phyloP scores from a whole-genome alignment of 805 yeast species.

The Ogataea degrootiae region DNA sequence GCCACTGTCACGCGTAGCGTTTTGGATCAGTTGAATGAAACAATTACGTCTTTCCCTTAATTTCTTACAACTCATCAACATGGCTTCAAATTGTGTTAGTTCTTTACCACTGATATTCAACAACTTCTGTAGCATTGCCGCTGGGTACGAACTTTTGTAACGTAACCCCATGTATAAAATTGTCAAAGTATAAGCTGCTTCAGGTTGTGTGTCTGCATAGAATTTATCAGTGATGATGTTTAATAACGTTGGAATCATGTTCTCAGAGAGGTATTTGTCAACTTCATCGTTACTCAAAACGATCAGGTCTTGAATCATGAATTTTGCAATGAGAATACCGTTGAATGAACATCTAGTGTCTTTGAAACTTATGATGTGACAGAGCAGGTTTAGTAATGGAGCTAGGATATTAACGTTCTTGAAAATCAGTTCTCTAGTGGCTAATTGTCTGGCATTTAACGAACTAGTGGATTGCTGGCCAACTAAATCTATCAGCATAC shows the following conservation, averaged over 20 bases:
- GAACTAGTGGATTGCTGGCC: slow-evolving; percentile 60
- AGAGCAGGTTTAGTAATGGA: slow-evolving; percentile 68
- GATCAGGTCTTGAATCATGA: slow-evolving; percentile 64
- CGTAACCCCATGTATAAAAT: slow-evolving; percentile 71
- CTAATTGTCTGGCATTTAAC: slow-evolving; percentile 55
- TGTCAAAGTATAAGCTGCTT: slow-evolving; percentile 86
- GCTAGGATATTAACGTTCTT: slow-evolving; percentile 64
- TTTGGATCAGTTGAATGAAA: slow-evolving; percentile 62
- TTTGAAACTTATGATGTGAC: slow-evolving; percentile 73
- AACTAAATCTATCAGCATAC: slow-evolving; percentile 80
- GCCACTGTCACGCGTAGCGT: slow-evolving; percentile 44
- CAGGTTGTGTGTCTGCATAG: slow-evolving; percentile 82
- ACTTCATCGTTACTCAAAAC: slow-evolving; percentile 64
- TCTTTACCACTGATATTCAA: slow-evolving; percentile 52
- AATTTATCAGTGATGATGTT: slow-evolving; percentile 67
- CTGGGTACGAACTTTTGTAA: slow-evolving; percentile 64
- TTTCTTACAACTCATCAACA: slow-evolving; percentile 59
- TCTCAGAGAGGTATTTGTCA: slow-evolving; percentile 61
- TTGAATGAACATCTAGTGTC: slow-evolving; percentile 93
- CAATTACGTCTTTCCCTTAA: slow-evolving; percentile 77
- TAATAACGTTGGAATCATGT: slow-evolving; percentile 65
- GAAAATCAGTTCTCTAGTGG: slow-evolving; percentile 62
- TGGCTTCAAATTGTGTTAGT: slow-evolving; percentile 57
- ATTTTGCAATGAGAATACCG: slow-evolving; percentile 74
- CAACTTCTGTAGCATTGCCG: slow-evolving; percentile 48